Percentiles rank a stretch among this genome's conserved stretches.
phyloP scores from a whole-genome alignment of 169 alveolate species.

The Plasmodium billcollinsi region DNA sequence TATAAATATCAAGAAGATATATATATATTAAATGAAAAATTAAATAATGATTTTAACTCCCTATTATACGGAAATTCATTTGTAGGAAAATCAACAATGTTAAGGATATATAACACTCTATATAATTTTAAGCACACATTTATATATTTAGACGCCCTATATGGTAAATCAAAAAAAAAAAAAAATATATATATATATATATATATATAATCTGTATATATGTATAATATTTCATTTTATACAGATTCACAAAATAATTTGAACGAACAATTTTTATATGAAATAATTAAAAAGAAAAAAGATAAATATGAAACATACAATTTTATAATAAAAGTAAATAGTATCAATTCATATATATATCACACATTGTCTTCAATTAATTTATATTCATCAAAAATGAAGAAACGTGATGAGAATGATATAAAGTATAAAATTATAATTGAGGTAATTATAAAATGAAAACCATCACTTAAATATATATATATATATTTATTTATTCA shows the following conservation, averaged over 20 bases:
- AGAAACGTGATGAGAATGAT: neutral
- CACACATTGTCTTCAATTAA: conserved; percentile 28
- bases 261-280: conserved; percentile 30
- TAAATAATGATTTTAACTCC: conserved; percentile 32
- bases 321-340: conserved; percentile 57
- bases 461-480: neutral
- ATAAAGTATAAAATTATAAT: conserved; percentile 32
- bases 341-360: conserved; percentile 32
- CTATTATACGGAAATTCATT: conserved; percentile 32
- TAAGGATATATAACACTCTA: conserved; percentile 54
- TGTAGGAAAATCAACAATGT: conserved; percentile 55
- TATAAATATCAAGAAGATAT: conserved; percentile 41
- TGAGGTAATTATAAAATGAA: conserved; percentile 31
- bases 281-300: conserved; percentile 44
- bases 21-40: conserved; percentile 57
- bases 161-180: conserved; percentile 16
- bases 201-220: neutral
- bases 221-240: neutral
- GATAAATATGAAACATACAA: conserved; percentile 39
- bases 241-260: conserved; percentile 36
- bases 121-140: conserved; percentile 26
- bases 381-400: conserved; percentile 3
- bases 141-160: conserved; percentile 56
- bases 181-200: neutral
- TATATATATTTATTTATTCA: neutral